Percentiles rank a stretch among this genome's conserved stretches.
These are phyloP conservation scores for Eudorina sp. DNA, from an alignment of 139 green algal genomes.

Conservation along the genomic window DNA sequence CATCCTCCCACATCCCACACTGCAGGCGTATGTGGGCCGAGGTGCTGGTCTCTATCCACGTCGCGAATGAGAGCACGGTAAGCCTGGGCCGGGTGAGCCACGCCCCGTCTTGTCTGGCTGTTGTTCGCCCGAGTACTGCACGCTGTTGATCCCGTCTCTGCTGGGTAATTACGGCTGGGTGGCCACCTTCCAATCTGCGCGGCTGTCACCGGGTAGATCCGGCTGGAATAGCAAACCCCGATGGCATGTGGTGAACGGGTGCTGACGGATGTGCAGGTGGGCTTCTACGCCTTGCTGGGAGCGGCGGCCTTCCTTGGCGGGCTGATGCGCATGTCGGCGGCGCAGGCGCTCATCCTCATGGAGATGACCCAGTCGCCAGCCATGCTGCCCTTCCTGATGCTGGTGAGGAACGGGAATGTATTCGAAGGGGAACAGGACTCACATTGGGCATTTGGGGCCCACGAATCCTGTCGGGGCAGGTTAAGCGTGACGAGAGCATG, in stretches of 20 bases:
- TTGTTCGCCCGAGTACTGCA: too few species aligned
- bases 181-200: too few species aligned
- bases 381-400: constrained; percentile 62
- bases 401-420: constrained; percentile 37
- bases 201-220: too few species aligned
- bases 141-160: too few species aligned
- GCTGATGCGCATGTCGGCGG: constrained; percentile 85
- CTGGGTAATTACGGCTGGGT: too few species aligned
- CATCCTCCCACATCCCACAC: neutral
- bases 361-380: constrained; percentile 65
- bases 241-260: too few species aligned
- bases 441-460: too few species aligned
- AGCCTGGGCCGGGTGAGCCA: neutral
- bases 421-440: neutral
- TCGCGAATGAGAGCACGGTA: constrained; percentile 23
- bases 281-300: constrained; percentile 74
- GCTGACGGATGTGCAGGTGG: constrained; percentile 47
- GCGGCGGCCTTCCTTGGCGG: constrained; percentile 82
- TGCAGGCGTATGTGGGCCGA: constrained; percentile 65
- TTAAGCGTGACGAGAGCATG: too few species aligned
- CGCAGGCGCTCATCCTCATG: constrained; percentile 72
- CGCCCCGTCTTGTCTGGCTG: too few species aligned
- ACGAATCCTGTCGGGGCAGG: too few species aligned
- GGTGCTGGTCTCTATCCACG: constrained; percentile 55
- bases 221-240: too few species aligned